Evolutionary conservation across 2,329 filamentous ascomycete genomes (phyloP).

Genomic region (Fonsecaea nubica): DNA sequence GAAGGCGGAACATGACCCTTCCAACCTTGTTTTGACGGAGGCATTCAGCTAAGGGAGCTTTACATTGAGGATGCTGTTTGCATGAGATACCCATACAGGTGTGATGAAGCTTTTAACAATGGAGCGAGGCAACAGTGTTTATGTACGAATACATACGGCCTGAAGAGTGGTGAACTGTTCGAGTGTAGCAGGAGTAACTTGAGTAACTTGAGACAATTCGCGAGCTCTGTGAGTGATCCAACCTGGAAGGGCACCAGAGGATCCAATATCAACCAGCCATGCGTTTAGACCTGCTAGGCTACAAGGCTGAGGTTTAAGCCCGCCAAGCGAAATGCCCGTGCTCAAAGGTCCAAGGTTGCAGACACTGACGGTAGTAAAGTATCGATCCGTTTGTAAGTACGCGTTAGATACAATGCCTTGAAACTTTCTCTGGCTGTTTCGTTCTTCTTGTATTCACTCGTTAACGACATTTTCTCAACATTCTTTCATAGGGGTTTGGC

Average conservation of each 20-base stretch:
- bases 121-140: constrained; percentile 5
- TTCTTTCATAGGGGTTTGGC: background rate
- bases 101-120: constrained; percentile 15
- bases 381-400: background rate
- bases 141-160: constrained; percentile 21
- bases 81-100: constrained; percentile 28
- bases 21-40: constrained; percentile 1
- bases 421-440: background rate
- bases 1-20: constrained; percentile 6
- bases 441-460: background rate
- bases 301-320: background rate
- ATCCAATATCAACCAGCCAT: background rate
- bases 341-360: background rate
- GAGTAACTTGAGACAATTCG: background rate
- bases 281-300: background rate
- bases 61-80: constrained; percentile 11
- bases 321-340: background rate
- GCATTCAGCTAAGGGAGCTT: background rate
- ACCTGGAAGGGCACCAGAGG: background rate
- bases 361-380: background rate
- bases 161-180: constrained; percentile 5
- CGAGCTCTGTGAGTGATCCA: background rate
- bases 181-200: background rate
- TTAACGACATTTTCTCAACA: background rate
- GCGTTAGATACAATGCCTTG: background rate